Evolutionary conservation across 176 grass and related monocot genomes (phyloP), one percentile per base, ranked within the genome.

Genomic region (Alopecurus myosuroides): DNA sequence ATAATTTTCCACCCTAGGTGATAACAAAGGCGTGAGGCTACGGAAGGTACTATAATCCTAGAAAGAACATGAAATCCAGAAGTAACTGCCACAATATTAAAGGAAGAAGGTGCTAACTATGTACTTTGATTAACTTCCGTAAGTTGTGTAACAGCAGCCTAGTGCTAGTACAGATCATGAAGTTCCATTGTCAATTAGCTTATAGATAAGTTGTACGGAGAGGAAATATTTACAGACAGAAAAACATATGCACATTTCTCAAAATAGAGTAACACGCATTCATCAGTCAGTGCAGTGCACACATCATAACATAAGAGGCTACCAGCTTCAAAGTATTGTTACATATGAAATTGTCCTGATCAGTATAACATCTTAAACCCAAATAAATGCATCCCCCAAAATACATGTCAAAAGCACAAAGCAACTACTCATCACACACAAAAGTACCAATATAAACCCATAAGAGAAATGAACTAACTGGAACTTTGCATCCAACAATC

Each of bases 1-100:
- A 82, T 90, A 53, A 70, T 88, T 77, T 50, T 73, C 28, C 78
- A 80, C 84, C 88, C 97, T 98, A 46, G 34, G 45, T 63, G 40
- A 50, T 19, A 79, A 61, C 3, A 62, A 40, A 70, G 5, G 61
- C 3, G 18, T 77, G 63, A 29, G 25, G 7, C 30, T 10, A 73
- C 41, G 25, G 9, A 45, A 45, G 69, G n/a, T 45, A 45, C 28
- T 45, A 46, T 45, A 72, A 72, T 48, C 22, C 10, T 4, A 72
- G 23, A 15, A 46, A 44, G 39, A 46, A 44, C 13, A 73, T 46
- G 40, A 44, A 17, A 5, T 46, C 29, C 23, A 73, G 70, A 73
- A 46, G 70, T 73, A 67, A 22, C 70, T 44, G 13, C 41, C 40
- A 73, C 6, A 45, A 29, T 18, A 40, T 41, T 62, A 11, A 22